Percentiles rank a stretch among this genome's conserved stretches.
These are phyloP conservation scores for Senna siamea DNA, from an alignment of 306 rosid genomes.

Conservation along the genomic window DNA sequence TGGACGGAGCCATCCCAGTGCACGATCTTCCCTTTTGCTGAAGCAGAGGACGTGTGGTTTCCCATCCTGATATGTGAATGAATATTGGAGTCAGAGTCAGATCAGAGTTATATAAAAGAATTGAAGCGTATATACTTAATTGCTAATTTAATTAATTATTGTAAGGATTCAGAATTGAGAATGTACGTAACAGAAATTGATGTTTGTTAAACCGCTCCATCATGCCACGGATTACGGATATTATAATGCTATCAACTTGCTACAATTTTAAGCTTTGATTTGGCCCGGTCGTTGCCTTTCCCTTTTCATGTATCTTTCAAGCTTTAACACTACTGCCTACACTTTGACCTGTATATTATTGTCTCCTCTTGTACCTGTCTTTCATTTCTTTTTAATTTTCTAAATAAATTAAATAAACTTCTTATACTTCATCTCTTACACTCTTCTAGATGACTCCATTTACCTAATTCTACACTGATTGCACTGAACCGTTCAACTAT, in stretches of 20 bases:
- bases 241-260: background rate
- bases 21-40: conserved; percentile 52
- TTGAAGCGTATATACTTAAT: too few relatives aligned
- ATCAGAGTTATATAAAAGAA: too few relatives aligned
- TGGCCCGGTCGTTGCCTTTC: conserved; percentile 32
- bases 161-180: too few relatives aligned
- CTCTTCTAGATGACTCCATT: conserved; percentile 19
- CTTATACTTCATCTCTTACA: background rate
- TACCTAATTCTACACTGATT: conserved; percentile 19
- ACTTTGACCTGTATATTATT: conserved; percentile 31
- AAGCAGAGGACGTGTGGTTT: conserved; percentile 50
- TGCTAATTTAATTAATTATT: too few relatives aligned
- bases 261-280: conserved; percentile 34
- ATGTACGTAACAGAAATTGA: conserved; percentile 21
- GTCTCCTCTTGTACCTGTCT: background rate
- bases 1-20: conserved; percentile 70
- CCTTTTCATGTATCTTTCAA: conserved; percentile 29
- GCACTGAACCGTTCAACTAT: conserved; percentile 56
- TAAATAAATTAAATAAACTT: background rate
- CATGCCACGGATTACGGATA: conserved; percentile 27
- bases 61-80: conserved; percentile 52
- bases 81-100: too few relatives aligned
- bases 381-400: background rate
- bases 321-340: conserved; percentile 32
- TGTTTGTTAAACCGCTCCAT: conserved; percentile 82